Conservation (phyloP, 306 rosid genomes). For the Spatholobus suberectus region DNA sequence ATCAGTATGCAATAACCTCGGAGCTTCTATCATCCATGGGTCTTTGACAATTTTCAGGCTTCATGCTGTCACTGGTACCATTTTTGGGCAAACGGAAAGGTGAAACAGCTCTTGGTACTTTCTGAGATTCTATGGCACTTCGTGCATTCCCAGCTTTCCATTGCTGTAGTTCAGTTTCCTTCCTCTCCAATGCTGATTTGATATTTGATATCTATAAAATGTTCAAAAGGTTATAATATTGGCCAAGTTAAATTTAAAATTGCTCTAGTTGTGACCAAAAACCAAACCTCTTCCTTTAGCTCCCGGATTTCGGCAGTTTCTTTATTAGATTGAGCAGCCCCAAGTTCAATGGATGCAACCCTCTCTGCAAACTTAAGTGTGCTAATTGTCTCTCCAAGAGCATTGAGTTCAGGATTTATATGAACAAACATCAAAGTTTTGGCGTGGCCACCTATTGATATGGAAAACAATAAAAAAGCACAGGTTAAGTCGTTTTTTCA, state of each 20-base stretch:
- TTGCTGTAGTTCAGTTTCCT: conserved; percentile 82
- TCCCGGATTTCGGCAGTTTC: conserved; percentile 89
- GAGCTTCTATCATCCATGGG: conserved; percentile 61
- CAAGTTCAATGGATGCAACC: conserved; percentile 92
- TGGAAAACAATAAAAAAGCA: not conserved
- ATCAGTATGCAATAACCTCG: conserved; percentile 57
- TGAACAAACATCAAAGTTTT: conserved; percentile 99
- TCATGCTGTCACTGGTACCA: conserved; percentile 53
- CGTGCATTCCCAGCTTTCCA: conserved; percentile 60
- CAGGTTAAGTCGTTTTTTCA: not conserved
- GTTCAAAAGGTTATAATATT: conserved; percentile 3
- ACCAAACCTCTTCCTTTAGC: conserved; percentile 83
- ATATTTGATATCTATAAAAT: conserved; percentile 72
- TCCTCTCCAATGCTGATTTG: conserved; percentile 76
- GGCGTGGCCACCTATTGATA: conserved; percentile 85
- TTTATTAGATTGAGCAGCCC: conserved; percentile 89
- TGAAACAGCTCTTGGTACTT: conserved; percentile 68
- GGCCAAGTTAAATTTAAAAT: not conserved
- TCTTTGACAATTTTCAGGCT: conserved; percentile 64
- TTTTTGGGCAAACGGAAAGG: conserved; percentile 77
- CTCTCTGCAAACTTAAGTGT: conserved; percentile 98
- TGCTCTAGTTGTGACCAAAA: conserved; percentile 36
- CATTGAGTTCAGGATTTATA: conserved; percentile 84
- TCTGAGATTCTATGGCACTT: conserved; percentile 61
- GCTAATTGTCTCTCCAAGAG: conserved; percentile 95